These are phyloP conservation scores for Moricandia arvensis DNA, from an alignment of 345 rosid genomes.

Conservation along the genomic window DNA sequence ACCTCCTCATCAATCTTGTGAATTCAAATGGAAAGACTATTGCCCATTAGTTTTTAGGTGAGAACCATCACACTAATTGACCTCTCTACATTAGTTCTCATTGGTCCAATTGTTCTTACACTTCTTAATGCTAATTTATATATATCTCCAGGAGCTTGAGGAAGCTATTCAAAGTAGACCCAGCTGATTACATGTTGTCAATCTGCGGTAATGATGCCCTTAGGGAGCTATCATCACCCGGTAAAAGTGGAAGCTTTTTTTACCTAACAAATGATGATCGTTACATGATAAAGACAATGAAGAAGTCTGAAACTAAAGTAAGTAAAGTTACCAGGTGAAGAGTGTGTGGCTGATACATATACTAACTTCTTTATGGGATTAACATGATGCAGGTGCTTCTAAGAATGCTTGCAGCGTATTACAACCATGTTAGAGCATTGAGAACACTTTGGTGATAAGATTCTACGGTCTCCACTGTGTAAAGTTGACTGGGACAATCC, in stretches of 20 bases:
- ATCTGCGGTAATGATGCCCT: slow-evolving; percentile 98
- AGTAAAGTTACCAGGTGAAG: slow-evolving; percentile 21
- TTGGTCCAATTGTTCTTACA: not conserved
- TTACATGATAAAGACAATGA: slow-evolving; percentile 93
- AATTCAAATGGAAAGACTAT: slow-evolving; percentile 94
- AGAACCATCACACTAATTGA: not conserved
- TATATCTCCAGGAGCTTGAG: slow-evolving; percentile 63
- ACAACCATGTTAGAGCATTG: slow-evolving; percentile 81
- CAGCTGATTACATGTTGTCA: slow-evolving; percentile 95
- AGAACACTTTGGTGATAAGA: slow-evolving; percentile 85
- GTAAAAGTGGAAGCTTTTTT: slow-evolving; percentile 97
- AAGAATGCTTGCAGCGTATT: slow-evolving; percentile 94
- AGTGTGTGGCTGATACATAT: not conserved
- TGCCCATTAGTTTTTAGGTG: slow-evolving; percentile 94
- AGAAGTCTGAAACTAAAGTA: slow-evolving; percentile 86
- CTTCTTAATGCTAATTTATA: not conserved
- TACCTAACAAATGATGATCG: slow-evolving; percentile 86
- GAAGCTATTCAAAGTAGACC: slow-evolving; percentile 90
- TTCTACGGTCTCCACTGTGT: slow-evolving; percentile 92
- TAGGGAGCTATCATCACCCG: slow-evolving; percentile 88
- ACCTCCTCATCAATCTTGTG: slow-evolving; percentile 81
- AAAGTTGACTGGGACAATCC: slow-evolving; percentile 69
- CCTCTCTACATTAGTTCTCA: not conserved
- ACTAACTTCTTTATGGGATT: not conserved
- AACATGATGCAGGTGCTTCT: slow-evolving; percentile 55